Base-by-base conservation (phyloP, 768 basidiomycete genomes). In the Kwoniella mangroviensis region DNA sequence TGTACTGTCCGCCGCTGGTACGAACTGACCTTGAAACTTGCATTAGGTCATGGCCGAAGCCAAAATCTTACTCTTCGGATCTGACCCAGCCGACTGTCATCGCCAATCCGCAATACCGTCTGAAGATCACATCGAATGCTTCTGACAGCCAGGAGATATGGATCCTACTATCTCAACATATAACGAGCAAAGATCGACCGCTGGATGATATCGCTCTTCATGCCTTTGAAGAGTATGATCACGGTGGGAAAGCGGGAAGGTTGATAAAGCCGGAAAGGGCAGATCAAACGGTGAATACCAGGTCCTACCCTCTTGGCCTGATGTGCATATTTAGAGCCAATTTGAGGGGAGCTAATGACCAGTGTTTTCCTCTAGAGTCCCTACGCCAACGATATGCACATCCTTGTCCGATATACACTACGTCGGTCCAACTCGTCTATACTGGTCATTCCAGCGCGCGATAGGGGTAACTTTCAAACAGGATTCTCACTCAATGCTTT, bases 91-190 rank as follows among this genome's bases (percentile, higher is more conserved):
- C 22, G 5, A 6, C 19, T 11, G n/a, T 49, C 4, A 62, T 21
- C 5, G 17, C 67, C 22, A 59, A 65, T 55, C 69, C 75, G 3
- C 73, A 67, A 19, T 72, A 60, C 42, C 69, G 66, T 26, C 60
- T 73, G 19, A n/a, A 19, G 15, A 15, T 73, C 26, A 13, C 60
- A 22, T 6, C 12, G 22, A 5, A 40, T 11, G 11, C 24, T 24
- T 42, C 63, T 7, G 52, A 43, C 51, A 59, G 70, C 43, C 28
- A 85, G 34, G 89, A 92, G 54, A 85, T 97, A 6, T 96, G 91
- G 92, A 75, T 95, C 9, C 86, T 94, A 1, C 86, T 98, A 1
- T 90, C 90, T 0, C 88, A 93, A 34, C 95, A 98, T 80, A 80
- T 91, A 9, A 80, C 81, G 0, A 85, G 90, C 71, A 90, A 88